Evolutionary conservation across 169 alveolate species (phyloP), one percentile per base, ranked within the genome.

Genomic region (Theileria luwenshuni): DNA sequence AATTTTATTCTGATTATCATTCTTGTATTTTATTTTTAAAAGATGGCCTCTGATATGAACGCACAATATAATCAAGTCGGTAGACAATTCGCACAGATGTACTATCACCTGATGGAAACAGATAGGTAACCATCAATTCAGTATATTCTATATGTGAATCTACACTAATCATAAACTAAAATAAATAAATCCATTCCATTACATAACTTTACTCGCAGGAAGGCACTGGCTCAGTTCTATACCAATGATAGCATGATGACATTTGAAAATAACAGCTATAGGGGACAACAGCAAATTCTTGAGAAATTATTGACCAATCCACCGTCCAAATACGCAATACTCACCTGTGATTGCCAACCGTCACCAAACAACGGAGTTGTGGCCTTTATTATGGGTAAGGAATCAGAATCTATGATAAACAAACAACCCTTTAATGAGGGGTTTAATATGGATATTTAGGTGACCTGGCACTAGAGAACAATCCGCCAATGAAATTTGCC

Each of bases 211-310:
- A 38, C 30, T n/a, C 15, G 19, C 51, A 81, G 89, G 67, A 72
- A 72, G 48, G 45, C 48, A 10, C 41, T 81, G 43, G 84, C 85
- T 19, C 63, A 72, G 56, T 90, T 94, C 60, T 94, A 90, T 85
- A 91, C 87, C 59, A 92, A 85, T 48, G 92, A 94, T 69, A 91
- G 96, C 63, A 92, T 92, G 94, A 86, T 94, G 64, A 94, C 94
- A 1, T 94, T 92, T 67, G 97, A 94, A 65, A 89, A 92, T 58
- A 92, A 84, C 42, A 79, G 68, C 6, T 70, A 76, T 71, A 63
- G 71, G 51, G 97, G 97, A 6, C 91, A 73, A 49, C 76, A 85
- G 15, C 88, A 85, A 65, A 94, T 94, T 38, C 64, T 94, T 64
- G 93, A 83, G 72, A 94, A 94, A 75, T 75, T 92, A 28, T 54